Evolutionary conservation across 2,329 filamentous ascomycete species (phyloP).

Genomic region (Hypoxylon sp.): DNA sequence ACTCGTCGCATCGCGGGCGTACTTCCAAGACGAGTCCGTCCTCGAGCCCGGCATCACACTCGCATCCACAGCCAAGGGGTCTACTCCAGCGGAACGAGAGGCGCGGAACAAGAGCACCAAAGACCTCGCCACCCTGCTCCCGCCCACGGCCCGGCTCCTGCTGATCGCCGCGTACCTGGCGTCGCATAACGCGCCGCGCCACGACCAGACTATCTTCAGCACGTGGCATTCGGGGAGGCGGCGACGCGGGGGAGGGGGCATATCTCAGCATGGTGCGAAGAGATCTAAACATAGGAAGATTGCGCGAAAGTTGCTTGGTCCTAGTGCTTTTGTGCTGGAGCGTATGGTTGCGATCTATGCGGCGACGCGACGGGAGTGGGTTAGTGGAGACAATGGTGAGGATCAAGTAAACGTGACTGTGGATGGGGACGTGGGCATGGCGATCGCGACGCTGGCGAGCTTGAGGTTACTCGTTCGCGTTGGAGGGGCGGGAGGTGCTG

Average conservation of each 20-base stretch:
- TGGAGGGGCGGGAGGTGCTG: conserved; percentile 75
- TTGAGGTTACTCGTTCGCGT: conserved; percentile 78
- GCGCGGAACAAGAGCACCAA: conserved; percentile 42
- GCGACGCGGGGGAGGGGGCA: conserved; percentile 63
- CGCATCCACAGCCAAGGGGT: conserved; percentile 41
- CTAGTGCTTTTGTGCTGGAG: conserved; percentile 83
- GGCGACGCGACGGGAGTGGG: conserved; percentile 73
- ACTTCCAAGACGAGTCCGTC: conserved; percentile 81
- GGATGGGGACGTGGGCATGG: conserved; percentile 72
- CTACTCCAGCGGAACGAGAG: conserved; percentile 13
- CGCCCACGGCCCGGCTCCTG: conserved; percentile 80
- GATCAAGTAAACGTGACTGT: conserved; percentile 57
- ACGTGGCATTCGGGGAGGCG: conserved; percentile 73
- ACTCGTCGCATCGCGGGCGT: conserved; percentile 76
- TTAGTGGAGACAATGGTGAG: conserved; percentile 56
- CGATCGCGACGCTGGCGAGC: conserved; percentile 80
- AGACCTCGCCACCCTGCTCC: conserved; percentile 72
- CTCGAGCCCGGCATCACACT: conserved; percentile 73
- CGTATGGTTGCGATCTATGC: conserved; percentile 84
- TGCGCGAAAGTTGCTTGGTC: conserved; percentile 81
- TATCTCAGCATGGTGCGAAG: conserved; percentile 31
- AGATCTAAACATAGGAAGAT: conserved; percentile 72
- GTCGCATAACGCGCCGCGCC: conserved; percentile 82
- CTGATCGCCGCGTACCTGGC: conserved; percentile 85
- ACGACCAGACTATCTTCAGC: conserved; percentile 82